Base-by-base conservation (phyloP, 2,329 filamentous ascomycete species). In the Colletotrichum cordylinicola region DNA sequence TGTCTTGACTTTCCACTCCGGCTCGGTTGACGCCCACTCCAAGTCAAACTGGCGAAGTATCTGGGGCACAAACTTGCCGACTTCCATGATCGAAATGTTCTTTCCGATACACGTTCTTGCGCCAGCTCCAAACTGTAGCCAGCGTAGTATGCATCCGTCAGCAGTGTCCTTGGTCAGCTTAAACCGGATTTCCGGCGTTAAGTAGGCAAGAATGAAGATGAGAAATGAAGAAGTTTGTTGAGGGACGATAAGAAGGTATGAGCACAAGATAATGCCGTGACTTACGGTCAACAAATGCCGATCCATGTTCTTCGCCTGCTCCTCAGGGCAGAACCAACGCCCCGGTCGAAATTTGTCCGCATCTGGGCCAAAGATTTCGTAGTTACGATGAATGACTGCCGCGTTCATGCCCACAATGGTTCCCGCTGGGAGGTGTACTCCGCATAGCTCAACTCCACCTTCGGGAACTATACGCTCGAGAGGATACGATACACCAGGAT, bases 171-270 rank as follows among this genome's bases (percentile, higher is more conserved):
- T 48, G 3, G 21, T n/a, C 39, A 43, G 39, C 0, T 0, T 12
- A 43, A 10, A 6, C 18, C 39, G 0, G 0, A n/a, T n/a, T 12
- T 6, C 4, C 6, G 39, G 18, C 2, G 3, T 43, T 1, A n/a
- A n/a, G 9, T n/a, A 43, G 0, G 39, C 39, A n/a, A 43, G 4
- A 9, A 43, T 43, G 18, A n/a, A 43, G 39, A 12, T 10, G 0
- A 39, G 15, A 9, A 9, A n/a, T n/a, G 0, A n/a, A 43, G 39
- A n/a, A 0, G 24, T 24, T 24, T 0, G 13, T 56, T 0, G 9
- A 15, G 55, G 1, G 2, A 0, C 24, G 29, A 1, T 16, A 18
- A 13, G 13, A 2, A 9, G 2, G 43, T 21, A 29, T 58, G 10
- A 58, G 18, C 21, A 27, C 0, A 29, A 58, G 24, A 16, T 3